Percentiles rank a stretch among this genome's conserved stretches.
These are phyloP conservation scores for Myxozyma nipponensis DNA, from an alignment of 805 yeast species.

Conservation along the genomic window DNA sequence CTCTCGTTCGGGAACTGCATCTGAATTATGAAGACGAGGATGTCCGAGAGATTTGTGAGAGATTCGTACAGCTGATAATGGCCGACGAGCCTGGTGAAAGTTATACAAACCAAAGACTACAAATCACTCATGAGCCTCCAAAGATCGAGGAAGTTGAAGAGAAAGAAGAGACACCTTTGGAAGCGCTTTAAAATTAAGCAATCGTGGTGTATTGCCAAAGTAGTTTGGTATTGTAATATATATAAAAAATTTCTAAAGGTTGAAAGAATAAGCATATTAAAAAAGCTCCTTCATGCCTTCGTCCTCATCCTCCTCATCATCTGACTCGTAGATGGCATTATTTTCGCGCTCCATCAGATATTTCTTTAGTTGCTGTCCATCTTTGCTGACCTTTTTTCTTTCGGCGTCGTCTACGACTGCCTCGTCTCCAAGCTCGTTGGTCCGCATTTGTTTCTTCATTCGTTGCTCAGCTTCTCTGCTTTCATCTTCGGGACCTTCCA, in stretches of 20 bases:
- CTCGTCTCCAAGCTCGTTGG: constrained; percentile 22
- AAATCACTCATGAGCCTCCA: constrained; percentile 40
- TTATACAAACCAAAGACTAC: constrained; percentile 47
- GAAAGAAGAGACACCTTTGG: constrained; percentile 12
- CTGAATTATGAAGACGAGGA: constrained; percentile 40
- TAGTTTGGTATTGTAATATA: not conserved
- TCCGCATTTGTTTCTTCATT: constrained; percentile 71
- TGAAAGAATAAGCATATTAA: not conserved
- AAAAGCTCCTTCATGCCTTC: constrained; percentile 3
- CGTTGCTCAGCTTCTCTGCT: constrained; percentile 79
- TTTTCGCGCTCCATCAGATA: constrained; percentile 82
- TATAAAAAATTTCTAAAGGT: not conserved
- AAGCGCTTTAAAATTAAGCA: constrained; percentile 7
- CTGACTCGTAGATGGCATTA: constrained; percentile 80
- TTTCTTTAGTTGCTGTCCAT: constrained; percentile 80
- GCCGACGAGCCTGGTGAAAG: constrained; percentile 48
- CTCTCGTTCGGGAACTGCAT: constrained; percentile 77
- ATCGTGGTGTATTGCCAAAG: not conserved
- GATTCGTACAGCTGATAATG: constrained; percentile 85
- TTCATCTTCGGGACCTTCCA: constrained; percentile 95
- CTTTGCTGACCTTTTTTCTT: constrained; percentile 78
- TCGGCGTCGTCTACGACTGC: constrained; percentile 45
- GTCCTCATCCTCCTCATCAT: constrained; percentile 64
- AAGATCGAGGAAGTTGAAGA: constrained; percentile 45
- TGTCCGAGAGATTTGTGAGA: constrained; percentile 68